Evolutionary conservation across 805 yeast species (phyloP), one percentile per base, ranked within the genome.

Genomic region (Brettanomyces anomalus): DNA sequence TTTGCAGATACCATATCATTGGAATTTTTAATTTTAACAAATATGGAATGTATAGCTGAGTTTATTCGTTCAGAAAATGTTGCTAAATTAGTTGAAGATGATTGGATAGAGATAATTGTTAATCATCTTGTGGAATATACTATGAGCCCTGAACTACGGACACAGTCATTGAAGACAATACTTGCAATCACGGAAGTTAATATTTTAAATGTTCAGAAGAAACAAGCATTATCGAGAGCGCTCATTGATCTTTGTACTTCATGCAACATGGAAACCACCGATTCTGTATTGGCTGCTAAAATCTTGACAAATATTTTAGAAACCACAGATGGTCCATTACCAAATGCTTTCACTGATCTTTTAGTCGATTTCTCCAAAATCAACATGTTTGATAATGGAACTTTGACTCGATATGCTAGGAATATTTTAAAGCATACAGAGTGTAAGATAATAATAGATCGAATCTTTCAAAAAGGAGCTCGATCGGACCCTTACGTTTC

Each of bases 21-120:
- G 21, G 64, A 61, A 42, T 57, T 60, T 24, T 44, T 61, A 15
- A 57, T 57, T 17, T 33, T 43, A 10, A 51, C 43, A 20, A 53
- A 51, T 42, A 46, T 61, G 31, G 24, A 34, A 5, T 52, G 57
- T 31, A 46, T 61, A 21, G 43, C 44, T 16, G 41, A 42, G n/a
- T 40, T 60, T 14, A 44, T 53, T 8, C 36, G 41, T 6, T 46
- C 51, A 3, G 40, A 40, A 1, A 32, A 40, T 3, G 17, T 53
- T 2, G 35, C 34, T 3, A 26, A 40, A 5, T 38, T 31, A 10
- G 36, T 52, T 6, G 37, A 50, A 3, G n/a, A 14, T 1, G 39
- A 43, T 3, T 60, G 65, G 65, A 42, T 43, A 1, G 41, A 49
- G 13, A 14, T 37, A 4, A 43, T 59, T 10, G 33, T 58, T 8